Evolutionary conservation across 768 basidiomycete species (phyloP).

Genomic region (Phallus indusiatus): DNA sequence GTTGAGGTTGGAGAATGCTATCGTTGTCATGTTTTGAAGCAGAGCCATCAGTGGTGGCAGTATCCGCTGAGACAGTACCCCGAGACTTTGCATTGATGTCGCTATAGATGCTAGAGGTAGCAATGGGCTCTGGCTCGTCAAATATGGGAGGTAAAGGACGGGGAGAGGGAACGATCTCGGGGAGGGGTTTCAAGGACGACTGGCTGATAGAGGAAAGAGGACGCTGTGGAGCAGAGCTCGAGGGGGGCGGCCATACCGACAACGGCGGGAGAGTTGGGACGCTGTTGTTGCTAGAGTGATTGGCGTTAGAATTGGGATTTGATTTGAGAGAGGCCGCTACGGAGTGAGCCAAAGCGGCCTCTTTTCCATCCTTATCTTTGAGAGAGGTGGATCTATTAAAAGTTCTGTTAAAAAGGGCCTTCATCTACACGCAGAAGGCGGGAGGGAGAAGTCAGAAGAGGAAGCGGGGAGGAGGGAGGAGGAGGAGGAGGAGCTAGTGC

Average conservation of each 20-base stretch:
- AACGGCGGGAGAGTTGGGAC: constrained; percentile 50
- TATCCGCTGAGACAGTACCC: constrained; percentile 10
- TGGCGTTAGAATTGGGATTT: constrained; percentile 1
- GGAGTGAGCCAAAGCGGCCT: constrained; percentile 21
- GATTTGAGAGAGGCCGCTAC: constrained; percentile 16
- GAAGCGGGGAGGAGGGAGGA: neutral
- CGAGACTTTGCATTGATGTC: constrained; percentile 26
- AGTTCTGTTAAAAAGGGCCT: constrained; percentile 66
- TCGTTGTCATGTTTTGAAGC: constrained; percentile 35
- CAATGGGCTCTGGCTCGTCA: constrained; percentile 28
- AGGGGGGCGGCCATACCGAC: constrained; percentile 54
- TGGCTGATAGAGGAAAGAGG: constrained; percentile 24
- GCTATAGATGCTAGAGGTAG: constrained; percentile 27
- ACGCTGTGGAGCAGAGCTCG: constrained; percentile 23
- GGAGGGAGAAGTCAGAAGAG: no score
- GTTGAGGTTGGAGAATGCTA: constrained; percentile 26
- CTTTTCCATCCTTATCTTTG: constrained; percentile 44
- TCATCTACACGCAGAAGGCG: constrained; percentile 42
- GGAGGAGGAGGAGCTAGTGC: neutral
- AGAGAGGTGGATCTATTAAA: constrained; percentile 47
- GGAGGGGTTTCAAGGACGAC: constrained; percentile 58
- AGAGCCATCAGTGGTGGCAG: constrained; percentile 15
- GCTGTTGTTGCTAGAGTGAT: constrained; percentile 43
- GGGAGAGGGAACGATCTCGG: constrained; percentile 41
- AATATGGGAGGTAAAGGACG: constrained; percentile 39